Base-by-base conservation (phyloP, 768 basidiomycete species). In the Cystobasidium ongulense region DNA sequence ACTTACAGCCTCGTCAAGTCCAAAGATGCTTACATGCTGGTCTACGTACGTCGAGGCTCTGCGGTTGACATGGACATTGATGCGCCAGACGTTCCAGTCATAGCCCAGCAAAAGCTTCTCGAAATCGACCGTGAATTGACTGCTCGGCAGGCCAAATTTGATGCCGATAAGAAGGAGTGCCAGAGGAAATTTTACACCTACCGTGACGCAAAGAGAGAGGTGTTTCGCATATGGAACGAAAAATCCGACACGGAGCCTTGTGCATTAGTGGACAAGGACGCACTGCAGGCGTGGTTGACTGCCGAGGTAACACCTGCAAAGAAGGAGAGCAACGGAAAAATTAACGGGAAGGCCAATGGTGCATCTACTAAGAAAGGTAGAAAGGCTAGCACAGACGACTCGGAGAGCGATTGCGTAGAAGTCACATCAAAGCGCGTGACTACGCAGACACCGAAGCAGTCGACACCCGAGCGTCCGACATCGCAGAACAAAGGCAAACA, bases 21-120 rank as follows among this genome's bases (percentile, higher is more conserved):
- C 36, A 79, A 78, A 59, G 77, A 79, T 52, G 77, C 78, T 39
- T 79, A 98, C 81, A 95, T 97, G 92, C 85, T 97, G 36, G 88
- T 98, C 67, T 98, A 97, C 81, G 85, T 86, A 41, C 86, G 87
- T 13, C 84, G 83, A 76, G 65, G 10, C 23, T 18, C 63, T 8
- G 21, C 33, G 4, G 8, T 4, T 39, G 63, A 27, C 17, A 15
- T 36, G 38, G 63, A 38, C 11, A 25, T 13, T 36, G 43, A 64
- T 25, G 13, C 7, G 33, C 66, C 39, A 21, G 27, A 3, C 4
- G 39, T 65, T 2, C 63, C 65, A 31, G 27, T 10, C 3, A 15
- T 61, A 5, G 68, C 31, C 15, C 2, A 35, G 27, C 35, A 35
- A 36, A 54, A 59, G 35, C 52, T 71, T n/a, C 25, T 59, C 1